A percentile compares a stretch with the other conserved stretches of the same genome.
phyloP scores from a whole-genome alignment of 1,139 yeast genomes.

The Arxiozyma slooffiae region DNA sequence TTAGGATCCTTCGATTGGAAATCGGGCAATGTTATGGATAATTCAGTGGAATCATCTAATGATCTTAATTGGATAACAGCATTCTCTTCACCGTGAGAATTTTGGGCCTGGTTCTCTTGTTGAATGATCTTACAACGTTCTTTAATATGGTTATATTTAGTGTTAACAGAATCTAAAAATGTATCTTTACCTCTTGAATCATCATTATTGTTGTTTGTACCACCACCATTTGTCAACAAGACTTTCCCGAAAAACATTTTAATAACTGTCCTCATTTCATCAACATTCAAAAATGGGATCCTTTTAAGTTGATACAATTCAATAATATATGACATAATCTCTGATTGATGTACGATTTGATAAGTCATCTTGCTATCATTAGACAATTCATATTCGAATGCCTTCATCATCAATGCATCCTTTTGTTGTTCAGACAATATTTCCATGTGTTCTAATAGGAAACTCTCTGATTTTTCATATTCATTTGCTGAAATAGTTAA shows the following conservation, averaged over 20 bases:
- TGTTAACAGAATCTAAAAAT: slow-evolving; percentile 48
- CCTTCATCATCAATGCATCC: slow-evolving; percentile 87
- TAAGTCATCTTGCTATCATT: slow-evolving; percentile 38
- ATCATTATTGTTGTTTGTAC: slow-evolving; percentile 37
- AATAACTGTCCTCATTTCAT: slow-evolving; percentile 45
- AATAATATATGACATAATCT: slow-evolving; percentile 66
- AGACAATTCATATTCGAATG: slow-evolving; percentile 67
- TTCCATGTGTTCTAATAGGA: slow-evolving; percentile 48
- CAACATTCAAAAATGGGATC: slow-evolving; percentile 27
- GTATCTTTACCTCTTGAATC: slow-evolving; percentile 41
- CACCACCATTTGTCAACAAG: slow-evolving; percentile 29
- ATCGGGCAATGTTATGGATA: slow-evolving; percentile 64
- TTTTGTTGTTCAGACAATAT: slow-evolving; percentile 78
- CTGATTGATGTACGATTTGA: slow-evolving; percentile 68
- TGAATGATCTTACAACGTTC: slow-evolving; percentile 61
- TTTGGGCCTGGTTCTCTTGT: slow-evolving; percentile 26
- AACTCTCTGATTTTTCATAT: slow-evolving; percentile 40
- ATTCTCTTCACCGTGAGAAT: slow-evolving; percentile 38
- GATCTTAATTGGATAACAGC: slow-evolving; percentile 84
- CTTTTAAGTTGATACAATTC: slow-evolving; percentile 46
- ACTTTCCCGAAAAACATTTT: slow-evolving; percentile 63
- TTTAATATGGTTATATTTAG: slow-evolving; percentile 74
- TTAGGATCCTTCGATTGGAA: slow-evolving; percentile 37
- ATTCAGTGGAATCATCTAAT: slow-evolving; percentile 72
- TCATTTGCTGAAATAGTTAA: slow-evolving; percentile 40